Base-by-base conservation (phyloP, 805 yeast genomes). In the Candida bentonensis region DNA sequence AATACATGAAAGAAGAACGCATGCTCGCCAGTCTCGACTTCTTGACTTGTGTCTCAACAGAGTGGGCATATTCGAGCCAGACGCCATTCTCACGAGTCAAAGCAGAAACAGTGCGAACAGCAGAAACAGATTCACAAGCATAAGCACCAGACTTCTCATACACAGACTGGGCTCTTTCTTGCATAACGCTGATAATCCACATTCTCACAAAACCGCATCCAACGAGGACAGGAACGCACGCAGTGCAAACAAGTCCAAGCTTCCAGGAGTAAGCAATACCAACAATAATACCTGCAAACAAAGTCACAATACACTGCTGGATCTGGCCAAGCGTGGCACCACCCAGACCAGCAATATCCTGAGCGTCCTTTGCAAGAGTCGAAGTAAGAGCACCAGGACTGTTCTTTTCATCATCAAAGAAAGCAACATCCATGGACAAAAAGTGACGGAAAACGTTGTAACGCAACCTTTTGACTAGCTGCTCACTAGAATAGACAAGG, bases 271-370 rank as follows among this genome's bases (percentile, higher is more conserved):
- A 52, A 3, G 62, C 61, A 46, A 66, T 58, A 15, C 67, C 65
- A 13, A 66, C 52, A 28, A 62, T 60, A 21, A 63, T 52, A 42
- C 70, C 70, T 23, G 57, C 67, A 44, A 65, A 47, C 11, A 66
- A 50, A 5, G 67, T 65, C 11, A 64, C 61, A 23, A 60, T 13
- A 0, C 64, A 62, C 42, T 58, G 55, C 47, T 63, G 47, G 42
- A 64, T 57, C 47, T 64, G 68, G 4, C 67, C 68, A 40, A 64
- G 51, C 1, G 68, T 64, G 3, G 67, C 63, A 20, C 69, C 69
- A 13, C 66, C 65, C 3, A 64, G 51, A 23, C 68, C 68, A 39
- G 64, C 62, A 13, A 63, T 60, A 20, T 62, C 58, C 44, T 62
- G 63, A 5, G 66, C 68, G 42, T 65, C 68, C 42, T 60, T 64